These are phyloP conservation scores for Naegleria gruberi DNA, from an alignment of 208 protist genomes.

Conservation along the genomic window DNA sequence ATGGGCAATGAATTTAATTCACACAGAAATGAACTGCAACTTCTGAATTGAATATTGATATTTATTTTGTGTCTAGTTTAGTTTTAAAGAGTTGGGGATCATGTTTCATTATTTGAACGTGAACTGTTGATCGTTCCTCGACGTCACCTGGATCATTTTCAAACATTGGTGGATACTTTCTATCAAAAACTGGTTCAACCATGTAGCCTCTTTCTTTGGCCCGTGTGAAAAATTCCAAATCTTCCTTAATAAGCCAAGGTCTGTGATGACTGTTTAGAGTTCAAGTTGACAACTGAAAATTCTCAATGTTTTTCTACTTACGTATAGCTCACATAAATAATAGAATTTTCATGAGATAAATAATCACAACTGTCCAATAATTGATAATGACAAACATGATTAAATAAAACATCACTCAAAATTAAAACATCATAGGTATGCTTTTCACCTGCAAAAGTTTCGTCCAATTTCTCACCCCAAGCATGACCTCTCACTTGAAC, in stretches of 20 bases:
- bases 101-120: not conserved
- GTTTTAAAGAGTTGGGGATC: too few species aligned
- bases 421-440: not conserved
- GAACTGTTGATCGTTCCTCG: not conserved
- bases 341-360: not conserved
- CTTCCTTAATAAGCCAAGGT: not conserved
- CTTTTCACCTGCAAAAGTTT: not conserved
- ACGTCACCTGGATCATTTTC: not conserved
- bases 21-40: too few species aligned
- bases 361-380: not conserved
- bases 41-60: too few species aligned
- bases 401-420: not conserved
- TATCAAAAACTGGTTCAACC: not conserved
- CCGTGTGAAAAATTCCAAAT: not conserved
- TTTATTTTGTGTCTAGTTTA: too few species aligned
- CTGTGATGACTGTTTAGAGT: not conserved
- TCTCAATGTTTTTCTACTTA: not conserved
- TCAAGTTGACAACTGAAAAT: too few species aligned
- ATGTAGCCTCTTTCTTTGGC: not conserved
- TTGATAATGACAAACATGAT: not conserved
- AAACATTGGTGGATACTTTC: conserved; percentile 18
- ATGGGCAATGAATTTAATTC: too few species aligned
- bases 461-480: not conserved
- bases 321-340: not conserved
- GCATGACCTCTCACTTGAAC: not conserved